Base-by-base conservation (phyloP, 176 grass and related monocot genomes). In the Oryza meridionalis region DNA sequence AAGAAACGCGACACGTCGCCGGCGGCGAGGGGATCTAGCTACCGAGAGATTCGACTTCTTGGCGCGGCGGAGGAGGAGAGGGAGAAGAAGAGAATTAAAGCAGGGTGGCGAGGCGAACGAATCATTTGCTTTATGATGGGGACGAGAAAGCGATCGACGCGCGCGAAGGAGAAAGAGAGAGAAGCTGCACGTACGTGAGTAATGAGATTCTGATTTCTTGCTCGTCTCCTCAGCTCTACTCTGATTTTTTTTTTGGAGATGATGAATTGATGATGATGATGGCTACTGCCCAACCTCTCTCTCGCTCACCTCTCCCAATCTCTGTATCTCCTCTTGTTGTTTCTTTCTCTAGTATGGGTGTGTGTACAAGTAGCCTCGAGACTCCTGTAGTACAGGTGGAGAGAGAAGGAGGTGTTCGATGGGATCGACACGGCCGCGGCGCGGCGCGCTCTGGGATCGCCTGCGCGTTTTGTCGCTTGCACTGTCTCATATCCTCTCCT, bases 101-200 rank as follows among this genome's bases (percentile, higher is more conserved):
- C 45, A 29, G 45, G 70, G 43, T 53, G 22, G 35, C 35, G 35
- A 37, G 35, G 44, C 25, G 72, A 76, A 31, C 14, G 73, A 59
- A 61, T 76, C 17, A 76, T 76, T 76, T 22, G 73, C 29, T 59
- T 8, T 13, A 59, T 76, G 45, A 76, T 38, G 50, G 31, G 5
- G 47, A 6, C 2, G 25, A 49, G 38, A 50, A 22, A n/a, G 19
- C 55, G 53, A 55, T 31, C 29, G 29, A 2, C 16, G 16, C 49
- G 49, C 15, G 15, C 14, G 1, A 19, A 17, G 50, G 70, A 46
- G 70, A 27, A 59, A 50, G 77, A 42, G 70, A 55, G 55, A 73
- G 40, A 50, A 40, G 45, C 62, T 31, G 45, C 25, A 74, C 45
- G 73, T 58, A 75, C 49, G 73, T 75, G 27, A 70, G 29, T 55